Evolutionary conservation across 2,329 filamentous ascomycete species (phyloP), one percentile per base, ranked within the genome.

Genomic region (Trichoderma sp.): DNA sequence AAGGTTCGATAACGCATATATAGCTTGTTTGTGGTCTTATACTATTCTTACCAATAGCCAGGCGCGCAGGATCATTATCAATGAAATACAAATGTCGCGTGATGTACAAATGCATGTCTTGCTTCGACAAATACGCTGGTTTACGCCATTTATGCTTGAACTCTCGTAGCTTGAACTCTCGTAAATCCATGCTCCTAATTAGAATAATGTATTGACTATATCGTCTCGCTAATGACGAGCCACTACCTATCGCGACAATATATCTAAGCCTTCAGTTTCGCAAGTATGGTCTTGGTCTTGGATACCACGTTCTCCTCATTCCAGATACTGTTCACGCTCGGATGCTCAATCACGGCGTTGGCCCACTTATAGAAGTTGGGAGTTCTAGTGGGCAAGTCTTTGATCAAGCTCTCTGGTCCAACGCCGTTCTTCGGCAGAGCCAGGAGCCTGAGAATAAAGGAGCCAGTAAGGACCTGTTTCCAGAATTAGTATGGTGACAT

Each of bases 341-440:
- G 86, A 68, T 92, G 85, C 69, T 82, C 81, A 5, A 84, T 78
- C 2, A 90, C 85, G 1, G 83, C 85, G 69, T 87, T 80, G 0
- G 86, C 87, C 91, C 91, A 94, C 71, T 85, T 87, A 75, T 84
- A 84, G 76, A 92, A 93, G 68, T 85, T 86, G 1, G 91, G 91
- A n/a, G 90, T 80, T 68, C 82, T 82, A 69, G 85, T 78, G 68
- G 81, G 80, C 67, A 90, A 79, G 24, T 79, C 82, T 59, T 79
- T 76, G 58, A 79, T 75, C 67, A 89, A 76, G 28, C 76, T 83
- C 65, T 75, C 59, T 0, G 87, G 89, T 67, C 87, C 77, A 18
- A 92, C 69, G 1, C 81, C 83, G 26, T 86, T 80, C 74, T 89
- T 87, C 0, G 83, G 75, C 32, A 87, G 82, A 1, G 82, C 78